Percentiles rank a stretch among this genome's conserved stretches.
Conservation (phyloP, 2,329 filamentous ascomycete genomes). For the Paecilomyces formosus region DNA sequence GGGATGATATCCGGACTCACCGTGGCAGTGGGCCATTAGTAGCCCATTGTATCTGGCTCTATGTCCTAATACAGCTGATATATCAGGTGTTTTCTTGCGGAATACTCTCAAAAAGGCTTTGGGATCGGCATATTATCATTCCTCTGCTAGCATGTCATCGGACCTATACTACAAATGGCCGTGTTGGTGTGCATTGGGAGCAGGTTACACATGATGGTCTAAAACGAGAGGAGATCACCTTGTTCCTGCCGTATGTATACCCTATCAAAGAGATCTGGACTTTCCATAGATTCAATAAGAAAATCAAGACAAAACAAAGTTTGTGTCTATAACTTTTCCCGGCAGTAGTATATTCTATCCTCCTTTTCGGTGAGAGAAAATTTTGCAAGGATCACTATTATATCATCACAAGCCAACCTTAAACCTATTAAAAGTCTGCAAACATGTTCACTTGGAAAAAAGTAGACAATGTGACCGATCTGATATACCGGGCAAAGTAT, state of each 20-base stretch:
- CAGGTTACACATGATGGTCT: neutral
- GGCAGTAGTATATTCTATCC: neutral
- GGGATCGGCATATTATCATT: neutral
- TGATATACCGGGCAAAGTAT: neutral
- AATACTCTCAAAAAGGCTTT: neutral
- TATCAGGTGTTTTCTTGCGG: neutral
- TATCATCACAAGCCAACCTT: too few relatives aligned
- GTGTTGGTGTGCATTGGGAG: neutral
- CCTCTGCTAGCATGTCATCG: neutral
- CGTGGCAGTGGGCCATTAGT: neutral
- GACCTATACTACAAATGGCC: neutral
- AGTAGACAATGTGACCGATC: neutral
- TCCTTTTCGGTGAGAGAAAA: neutral
- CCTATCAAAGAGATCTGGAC: neutral
- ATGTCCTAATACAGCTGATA: neutral
- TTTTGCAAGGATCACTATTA: too few relatives aligned
- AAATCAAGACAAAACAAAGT: neutral
- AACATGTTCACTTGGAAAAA: too few relatives aligned
- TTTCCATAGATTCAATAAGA: neutral
- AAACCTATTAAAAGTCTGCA: too few relatives aligned
- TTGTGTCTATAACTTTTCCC: neutral
- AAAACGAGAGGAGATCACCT: neutral
- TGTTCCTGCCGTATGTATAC: neutral
- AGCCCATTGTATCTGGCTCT: neutral
- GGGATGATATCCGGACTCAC: neutral